These are phyloP conservation scores for Chimonanthus salicifolius DNA, from an alignment of 164 flowering plant genomes.

Conservation along the genomic window DNA sequence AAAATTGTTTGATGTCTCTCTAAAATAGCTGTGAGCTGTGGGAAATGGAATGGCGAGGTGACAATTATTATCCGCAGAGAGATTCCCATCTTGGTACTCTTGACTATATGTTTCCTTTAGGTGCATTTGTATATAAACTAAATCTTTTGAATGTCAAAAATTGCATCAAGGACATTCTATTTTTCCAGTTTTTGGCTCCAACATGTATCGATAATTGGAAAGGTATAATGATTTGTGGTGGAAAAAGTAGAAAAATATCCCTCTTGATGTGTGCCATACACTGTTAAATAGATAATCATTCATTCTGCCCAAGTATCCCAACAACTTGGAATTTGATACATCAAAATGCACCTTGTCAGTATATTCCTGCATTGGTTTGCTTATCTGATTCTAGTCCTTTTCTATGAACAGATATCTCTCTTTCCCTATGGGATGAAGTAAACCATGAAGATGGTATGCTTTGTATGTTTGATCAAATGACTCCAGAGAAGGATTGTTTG, in stretches of 20 bases:
- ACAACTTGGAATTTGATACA: background rate
- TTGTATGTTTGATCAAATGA: conserved; percentile 59
- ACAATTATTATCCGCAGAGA: conserved; percentile 31
- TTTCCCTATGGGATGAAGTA: conserved; percentile 38
- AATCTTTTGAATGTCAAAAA: background rate
- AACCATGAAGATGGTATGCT: conserved; percentile 45
- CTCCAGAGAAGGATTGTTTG: conserved; percentile 75
- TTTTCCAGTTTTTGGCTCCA: background rate
- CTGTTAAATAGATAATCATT: background rate
- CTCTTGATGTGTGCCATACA: background rate
- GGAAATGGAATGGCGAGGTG: conserved; percentile 35
- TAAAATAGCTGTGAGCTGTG: conserved; percentile 26
- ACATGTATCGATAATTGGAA: background rate
- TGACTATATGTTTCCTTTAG: background rate
- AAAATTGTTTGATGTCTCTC: background rate
- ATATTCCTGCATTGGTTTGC: background rate
- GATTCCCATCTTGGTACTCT: conserved; percentile 38
- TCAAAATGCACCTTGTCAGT: background rate
- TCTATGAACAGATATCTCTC: conserved; percentile 32
- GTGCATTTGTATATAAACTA: background rate
- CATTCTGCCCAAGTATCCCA: background rate
- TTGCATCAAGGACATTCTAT: too few species aligned
- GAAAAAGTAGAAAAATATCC: background rate
- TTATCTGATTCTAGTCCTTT: background rate
- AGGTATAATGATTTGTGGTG: background rate